phyloP scores from a whole-genome alignment of 352 stramenopile genomes.

The Pythium myriotylum region DNA sequence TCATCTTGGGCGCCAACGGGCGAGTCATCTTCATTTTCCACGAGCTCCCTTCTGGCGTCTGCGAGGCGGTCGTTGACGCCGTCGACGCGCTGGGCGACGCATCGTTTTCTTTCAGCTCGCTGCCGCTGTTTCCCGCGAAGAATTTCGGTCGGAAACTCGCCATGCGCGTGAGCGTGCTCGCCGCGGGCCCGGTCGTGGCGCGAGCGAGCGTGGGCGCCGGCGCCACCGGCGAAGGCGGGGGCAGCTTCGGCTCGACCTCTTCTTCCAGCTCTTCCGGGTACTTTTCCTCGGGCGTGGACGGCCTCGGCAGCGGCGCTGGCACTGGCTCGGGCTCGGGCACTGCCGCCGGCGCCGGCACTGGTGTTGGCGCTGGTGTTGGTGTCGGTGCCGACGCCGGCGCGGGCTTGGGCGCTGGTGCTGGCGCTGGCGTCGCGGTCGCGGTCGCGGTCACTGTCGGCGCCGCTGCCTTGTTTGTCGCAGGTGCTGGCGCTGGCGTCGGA shows the following conservation, averaged over 20 bases:
- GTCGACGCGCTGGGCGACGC: constrained; percentile 13
- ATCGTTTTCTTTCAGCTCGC: constrained; percentile 23
- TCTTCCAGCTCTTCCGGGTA: constrained; percentile 19
- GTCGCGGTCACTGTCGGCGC: too few relatives aligned
- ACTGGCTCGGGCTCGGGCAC: too few relatives aligned
- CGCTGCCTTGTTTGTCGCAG: too few relatives aligned
- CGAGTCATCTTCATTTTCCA: constrained; percentile 52
- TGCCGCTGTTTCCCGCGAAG: constrained; percentile 11
- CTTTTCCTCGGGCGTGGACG: constrained; percentile 22
- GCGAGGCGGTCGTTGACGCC: constrained; percentile 23
- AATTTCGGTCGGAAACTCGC: constrained; percentile 27
- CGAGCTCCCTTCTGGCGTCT: constrained; percentile 38
- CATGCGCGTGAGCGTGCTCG: constrained; percentile 21
- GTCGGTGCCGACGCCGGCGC: too few relatives aligned
- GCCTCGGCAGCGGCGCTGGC: neutral
- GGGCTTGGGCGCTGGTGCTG: too few relatives aligned
- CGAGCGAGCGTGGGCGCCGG: too few relatives aligned
- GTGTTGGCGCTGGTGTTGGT: too few relatives aligned
- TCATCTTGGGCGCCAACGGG: constrained; percentile 26
- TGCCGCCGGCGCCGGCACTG: too few relatives aligned
- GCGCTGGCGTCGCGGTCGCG: too few relatives aligned
- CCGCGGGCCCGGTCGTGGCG: neutral
- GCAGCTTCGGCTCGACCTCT: neutral
- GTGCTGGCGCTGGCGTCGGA: too few relatives aligned
- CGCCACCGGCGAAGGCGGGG: neutral